Evolutionary conservation across 83 land plant species (phyloP), one percentile per base, ranked within the genome.

Genomic region (Thuja plicata): DNA sequence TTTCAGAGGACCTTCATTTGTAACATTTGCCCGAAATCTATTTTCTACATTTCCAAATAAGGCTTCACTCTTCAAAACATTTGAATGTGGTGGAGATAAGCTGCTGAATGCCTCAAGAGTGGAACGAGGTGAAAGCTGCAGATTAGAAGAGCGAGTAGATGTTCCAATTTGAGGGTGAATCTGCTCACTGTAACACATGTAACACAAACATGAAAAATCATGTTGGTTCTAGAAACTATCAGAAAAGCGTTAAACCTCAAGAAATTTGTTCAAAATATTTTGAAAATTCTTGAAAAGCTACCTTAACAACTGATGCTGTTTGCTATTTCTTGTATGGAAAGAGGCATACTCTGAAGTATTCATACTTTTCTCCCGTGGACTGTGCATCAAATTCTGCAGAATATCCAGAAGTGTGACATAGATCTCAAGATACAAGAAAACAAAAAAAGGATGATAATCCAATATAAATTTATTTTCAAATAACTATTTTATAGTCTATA

Each of bases 41-140:
- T 86, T 86, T 34, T 13, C 35, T 12, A 54, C 32, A 40, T 45
- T 83, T 83, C 85, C 85, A 41, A 30, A 38, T 54, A 86, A 86
- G 46, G 45, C n/a, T 32, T 43, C 73, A 1, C 32, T 30, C 60
- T 71, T 86, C 21, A 15, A 60, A 60, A 24, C 73, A 76, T 38
- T 55, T 43, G 54, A 66, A 35, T 35, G 77, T 35, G 89, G 92
- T 80, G 95, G 93, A 74, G 92, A 93, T 35, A 91, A 46, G 60
- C 87, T 86, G 74, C 91, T 90, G 81, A 87, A 80, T 37, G 90
- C 84, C 60, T 91, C 93, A 16, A 91, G 94, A n/a, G 89, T 91
- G 41, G 93, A 94, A 35, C 91, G 89, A 45, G 93, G 92, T 54
- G 94, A 90, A 79, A 55, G 88, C 85, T 82, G 89, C 30, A 66